Percentiles rank a stretch among this genome's conserved stretches.
Conservation (phyloP, 306 rosid species). For the Glycyrrhiza uralensis region DNA sequence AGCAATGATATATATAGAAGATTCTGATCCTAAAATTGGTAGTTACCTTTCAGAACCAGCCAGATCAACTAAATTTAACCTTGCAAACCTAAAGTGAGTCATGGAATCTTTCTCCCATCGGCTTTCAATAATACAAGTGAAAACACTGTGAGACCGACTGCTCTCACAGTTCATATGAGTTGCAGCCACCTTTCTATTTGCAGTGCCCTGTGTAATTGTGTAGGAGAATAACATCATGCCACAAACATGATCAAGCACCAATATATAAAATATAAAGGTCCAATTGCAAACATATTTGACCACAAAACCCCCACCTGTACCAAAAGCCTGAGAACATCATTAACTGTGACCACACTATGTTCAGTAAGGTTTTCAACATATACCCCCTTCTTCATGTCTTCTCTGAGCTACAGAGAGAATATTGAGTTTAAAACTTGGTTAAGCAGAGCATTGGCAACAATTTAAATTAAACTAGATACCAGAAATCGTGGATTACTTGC, state of each 20-base stretch:
- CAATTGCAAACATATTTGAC: slow-evolving; percentile 6
- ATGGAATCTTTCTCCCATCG: slow-evolving; percentile 84
- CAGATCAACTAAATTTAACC: slow-evolving; percentile 91
- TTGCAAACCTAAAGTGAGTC: slow-evolving; percentile 87
- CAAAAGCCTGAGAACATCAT: slow-evolving; percentile 84
- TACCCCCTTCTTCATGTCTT: slow-evolving; percentile 96
- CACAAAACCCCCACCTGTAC: slow-evolving; percentile 52
- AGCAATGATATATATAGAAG: neutral
- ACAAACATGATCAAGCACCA: slow-evolving; percentile 26
- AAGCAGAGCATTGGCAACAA: slow-evolving; percentile 1
- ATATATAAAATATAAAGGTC: neutral
- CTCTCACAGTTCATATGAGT: slow-evolving; percentile 93
- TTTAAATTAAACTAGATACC: slow-evolving; percentile 20
- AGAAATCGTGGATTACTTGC: slow-evolving; percentile 54
- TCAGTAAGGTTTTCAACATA: slow-evolving; percentile 89
- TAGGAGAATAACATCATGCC: slow-evolving; percentile 21
- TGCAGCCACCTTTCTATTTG: slow-evolving; percentile 91
- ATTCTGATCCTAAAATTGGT: slow-evolving; percentile 8
- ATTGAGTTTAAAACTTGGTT: neutral
- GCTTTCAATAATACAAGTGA: slow-evolving; percentile 93
- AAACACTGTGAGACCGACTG: slow-evolving; percentile 95
- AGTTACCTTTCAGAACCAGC: slow-evolving; percentile 96
- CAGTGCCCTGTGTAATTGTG: slow-evolving; percentile 66
- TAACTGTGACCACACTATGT: slow-evolving; percentile 59
- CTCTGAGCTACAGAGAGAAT: slow-evolving; percentile 72